These are phyloP conservation scores for Rhodotorula diobovata DNA, from an alignment of 768 basidiomycete species.

Conservation along the genomic window DNA sequence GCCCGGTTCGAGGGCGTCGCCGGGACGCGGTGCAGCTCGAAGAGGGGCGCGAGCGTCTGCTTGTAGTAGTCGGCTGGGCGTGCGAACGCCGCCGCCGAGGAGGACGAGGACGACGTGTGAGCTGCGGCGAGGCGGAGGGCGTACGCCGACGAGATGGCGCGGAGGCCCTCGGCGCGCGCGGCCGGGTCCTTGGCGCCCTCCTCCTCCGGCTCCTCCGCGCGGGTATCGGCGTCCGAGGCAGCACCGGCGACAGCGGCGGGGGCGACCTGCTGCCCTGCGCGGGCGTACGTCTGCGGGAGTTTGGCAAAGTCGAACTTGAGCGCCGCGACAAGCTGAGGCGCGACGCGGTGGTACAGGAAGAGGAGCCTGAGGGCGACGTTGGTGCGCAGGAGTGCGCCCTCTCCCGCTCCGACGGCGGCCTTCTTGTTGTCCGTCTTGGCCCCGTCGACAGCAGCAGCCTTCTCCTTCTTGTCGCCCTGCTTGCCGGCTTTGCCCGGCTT, in stretches of 20 bases:
- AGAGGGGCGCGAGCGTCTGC: conserved; percentile 59
- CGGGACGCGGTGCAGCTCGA: conserved; percentile 60
- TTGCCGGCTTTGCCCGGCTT: no score
- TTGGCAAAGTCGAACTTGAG: conserved; percentile 82
- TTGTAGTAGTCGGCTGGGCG: conserved; percentile 55
- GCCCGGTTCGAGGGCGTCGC: conserved; percentile 55
- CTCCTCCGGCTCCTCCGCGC: not conserved
- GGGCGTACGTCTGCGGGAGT: conserved; percentile 47
- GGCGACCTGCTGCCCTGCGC: not conserved
- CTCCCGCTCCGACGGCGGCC: conserved; percentile 20
- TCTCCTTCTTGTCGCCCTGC: not conserved
- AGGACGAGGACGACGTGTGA: conserved; percentile 41
- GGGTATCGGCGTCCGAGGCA: not conserved
- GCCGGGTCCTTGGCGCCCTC: not conserved
- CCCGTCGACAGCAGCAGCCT: not conserved
- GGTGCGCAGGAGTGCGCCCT: conserved; percentile 55
- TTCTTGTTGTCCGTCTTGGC: not conserved
- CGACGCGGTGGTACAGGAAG: conserved; percentile 74
- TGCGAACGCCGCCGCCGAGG: not conserved
- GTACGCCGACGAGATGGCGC: conserved; percentile 52
- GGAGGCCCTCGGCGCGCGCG: conserved; percentile 38
- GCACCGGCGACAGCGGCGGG: not conserved
- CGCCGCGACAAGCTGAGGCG: conserved; percentile 70
- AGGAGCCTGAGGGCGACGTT: conserved; percentile 76
- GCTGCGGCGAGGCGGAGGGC: conserved; percentile 71